A percentile compares a stretch with the other conserved stretches of the same genome.
Conservation (phyloP, 306 rosid genomes). For the Corylus americana region DNA sequence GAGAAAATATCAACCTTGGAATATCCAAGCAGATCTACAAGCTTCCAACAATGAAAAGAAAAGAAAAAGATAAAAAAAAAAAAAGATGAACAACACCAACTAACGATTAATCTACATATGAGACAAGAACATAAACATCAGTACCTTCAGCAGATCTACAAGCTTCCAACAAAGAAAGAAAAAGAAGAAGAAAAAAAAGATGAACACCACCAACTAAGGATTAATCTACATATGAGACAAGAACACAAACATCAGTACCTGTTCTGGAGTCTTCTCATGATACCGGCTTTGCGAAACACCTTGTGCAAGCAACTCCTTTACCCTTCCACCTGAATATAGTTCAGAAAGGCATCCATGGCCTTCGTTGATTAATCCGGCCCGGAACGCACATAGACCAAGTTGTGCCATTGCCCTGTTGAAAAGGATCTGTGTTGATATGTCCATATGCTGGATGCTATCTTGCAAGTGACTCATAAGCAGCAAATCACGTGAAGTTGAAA, state of each 20-base stretch:
- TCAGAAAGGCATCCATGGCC: slow-evolving; percentile 91
- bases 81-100: not conserved
- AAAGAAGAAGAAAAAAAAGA: too few species aligned
- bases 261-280: slow-evolving; percentile 99
- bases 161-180: not conserved
- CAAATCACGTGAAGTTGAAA: slow-evolving; percentile 80
- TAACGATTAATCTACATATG: not conserved
- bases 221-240: not conserved
- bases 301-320: slow-evolving; percentile 95
- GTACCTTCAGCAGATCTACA: slow-evolving; percentile 59
- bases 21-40: not conserved
- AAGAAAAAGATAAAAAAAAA: too few species aligned
- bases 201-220: not conserved
- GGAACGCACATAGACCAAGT: slow-evolving; percentile 90
- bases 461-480: slow-evolving; percentile 97
- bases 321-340: slow-evolving; percentile 97
- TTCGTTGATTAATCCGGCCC: slow-evolving; percentile 73
- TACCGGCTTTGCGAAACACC: slow-evolving; percentile 92
- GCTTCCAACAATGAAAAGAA: not conserved
- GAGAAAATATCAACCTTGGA: not conserved
- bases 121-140: not conserved
- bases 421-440: slow-evolving; percentile 91
- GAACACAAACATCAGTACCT: slow-evolving; percentile 47
- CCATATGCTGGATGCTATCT: slow-evolving; percentile 86
- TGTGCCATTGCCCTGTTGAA: slow-evolving; percentile 96